Percentiles rank a stretch among this genome's conserved stretches.
Conservation (phyloP, 1,284 basidiomycete genomes). For the Cystobasidium sp. region DNA sequence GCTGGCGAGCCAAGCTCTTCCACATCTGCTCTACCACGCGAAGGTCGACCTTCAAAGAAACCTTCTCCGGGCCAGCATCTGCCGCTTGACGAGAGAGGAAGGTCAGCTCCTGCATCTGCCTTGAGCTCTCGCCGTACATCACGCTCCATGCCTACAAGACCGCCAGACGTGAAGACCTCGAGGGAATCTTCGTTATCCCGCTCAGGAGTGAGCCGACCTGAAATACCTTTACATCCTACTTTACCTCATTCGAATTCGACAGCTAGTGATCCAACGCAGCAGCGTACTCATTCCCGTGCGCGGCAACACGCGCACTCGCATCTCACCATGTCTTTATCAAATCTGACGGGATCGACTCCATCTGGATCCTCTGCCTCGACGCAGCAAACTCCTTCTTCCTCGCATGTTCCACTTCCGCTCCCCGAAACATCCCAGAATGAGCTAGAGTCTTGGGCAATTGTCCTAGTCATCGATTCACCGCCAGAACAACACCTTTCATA, state of each 20-base stretch:
- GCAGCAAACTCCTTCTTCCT: slow-evolving; percentile 11
- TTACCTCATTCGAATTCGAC: slow-evolving; percentile 11
- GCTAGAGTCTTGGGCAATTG: slow-evolving; percentile 82
- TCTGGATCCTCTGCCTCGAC: slow-evolving; percentile 1
- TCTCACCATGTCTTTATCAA: slow-evolving; percentile 31
- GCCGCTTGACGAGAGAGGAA: slow-evolving; percentile 13
- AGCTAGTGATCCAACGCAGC: background rate
- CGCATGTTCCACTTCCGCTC: slow-evolving; percentile 25
- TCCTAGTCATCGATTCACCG: slow-evolving; percentile 77
- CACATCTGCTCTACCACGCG: background rate
- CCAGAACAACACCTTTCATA: slow-evolving; percentile 69
- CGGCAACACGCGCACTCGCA: slow-evolving; percentile 2
- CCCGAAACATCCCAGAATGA: slow-evolving; percentile 57
- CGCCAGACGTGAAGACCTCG: slow-evolving; percentile 6
- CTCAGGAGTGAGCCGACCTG: slow-evolving; percentile 5
- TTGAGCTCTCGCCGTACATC: slow-evolving; percentile 31
- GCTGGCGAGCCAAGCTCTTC: slow-evolving; percentile 1
- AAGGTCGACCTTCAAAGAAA: background rate
- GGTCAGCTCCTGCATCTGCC: slow-evolving; percentile 36
- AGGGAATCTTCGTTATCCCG: slow-evolving; percentile 30
- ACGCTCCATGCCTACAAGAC: slow-evolving; percentile 28
- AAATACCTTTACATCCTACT: background rate
- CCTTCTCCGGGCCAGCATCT: background rate
- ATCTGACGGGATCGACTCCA: background rate
- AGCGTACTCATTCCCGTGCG: slow-evolving; percentile 6